A percentile compares a stretch with the other conserved stretches of the same genome.
phyloP scores from a whole-genome alignment of 306 rosid species.

The Glycine tomentella region DNA sequence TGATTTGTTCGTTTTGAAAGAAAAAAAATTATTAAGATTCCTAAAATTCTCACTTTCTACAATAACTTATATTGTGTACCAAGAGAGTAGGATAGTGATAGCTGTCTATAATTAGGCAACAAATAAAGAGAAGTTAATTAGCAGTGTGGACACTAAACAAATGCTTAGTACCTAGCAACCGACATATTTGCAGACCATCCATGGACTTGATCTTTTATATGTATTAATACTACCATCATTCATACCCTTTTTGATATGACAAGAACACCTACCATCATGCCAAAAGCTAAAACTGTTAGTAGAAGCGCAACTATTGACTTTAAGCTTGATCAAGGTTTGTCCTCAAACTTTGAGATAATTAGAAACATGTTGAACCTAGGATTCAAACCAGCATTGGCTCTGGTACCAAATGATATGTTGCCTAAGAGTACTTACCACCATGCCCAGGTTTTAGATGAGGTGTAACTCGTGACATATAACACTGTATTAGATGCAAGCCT shows the following conservation, averaged over 20 bases:
- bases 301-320: background rate
- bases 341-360: background rate
- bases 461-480: background rate
- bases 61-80: slow-evolving; percentile 30
- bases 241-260: background rate
- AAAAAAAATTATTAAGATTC: too few relatives aligned
- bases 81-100: slow-evolving; percentile 15
- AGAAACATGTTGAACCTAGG: background rate
- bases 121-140: slow-evolving; percentile 21
- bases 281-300: background rate
- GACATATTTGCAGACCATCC: slow-evolving; percentile 16
- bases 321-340: background rate
- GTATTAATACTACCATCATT: background rate
- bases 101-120: slow-evolving; percentile 11
- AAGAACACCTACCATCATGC: background rate
- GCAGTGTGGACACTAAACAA: background rate
- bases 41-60: too few relatives aligned
- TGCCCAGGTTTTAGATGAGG: background rate
- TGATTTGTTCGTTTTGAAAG: too few relatives aligned
- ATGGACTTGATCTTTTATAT: background rate
- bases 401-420: background rate
- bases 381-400: background rate
- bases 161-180: background rate
- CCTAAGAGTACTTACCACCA: background rate
- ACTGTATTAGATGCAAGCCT: background rate